Evolutionary conservation across 176 grass and related monocot genomes (phyloP), one percentile per base, ranked within the genome.

Genomic region (Musa schizocarpa): DNA sequence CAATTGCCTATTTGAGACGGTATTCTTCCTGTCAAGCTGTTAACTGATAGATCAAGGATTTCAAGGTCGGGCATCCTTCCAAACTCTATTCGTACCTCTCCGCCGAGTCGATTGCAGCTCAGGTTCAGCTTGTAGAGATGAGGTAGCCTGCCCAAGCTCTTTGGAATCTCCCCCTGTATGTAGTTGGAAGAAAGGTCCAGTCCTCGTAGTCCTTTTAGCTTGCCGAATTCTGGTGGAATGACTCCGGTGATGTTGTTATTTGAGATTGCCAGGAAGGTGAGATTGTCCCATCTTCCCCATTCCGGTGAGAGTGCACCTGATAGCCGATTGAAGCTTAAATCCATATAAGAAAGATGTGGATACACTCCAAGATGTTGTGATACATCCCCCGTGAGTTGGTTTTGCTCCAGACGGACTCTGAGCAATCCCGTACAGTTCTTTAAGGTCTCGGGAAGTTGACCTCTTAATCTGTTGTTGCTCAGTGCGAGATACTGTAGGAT

Each of bases 351-450:
- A 1, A 85, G 55, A 0, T 51, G 13, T 24, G 65, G 73, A 29
- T 85, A 80, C 10, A 76, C 50, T 3, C 73, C 83, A 71, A 85
- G 79, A 3, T 72, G 19, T 13, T 84, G 0, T 2, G 77, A 85
- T n/a, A 85, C 80, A 52, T 85, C 77, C 1, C 78, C 78, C 0
- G 48, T 55, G 0, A 85, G 4, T 9, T 80, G n/a, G 14, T 76
- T 85, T 0, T 2, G 0, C 0, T 1, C 10, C 10, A 80, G 25
- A 0, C 1, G 0, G 0, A 80, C 1, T 3, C 0, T 1, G 0
- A 13, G 0, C 26, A 84, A 63, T 3, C 20, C 63, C 49, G 21
- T 50, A 20, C 77, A 85, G 20, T 55, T 71, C 63, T n/a, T 85
- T 10, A 85, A 21, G 73, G 65, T 76, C 11, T 0, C 11, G 1